Evolutionary conservation across 2,329 filamentous ascomycete species (phyloP).

Genomic region (Calonectria honghensis): DNA sequence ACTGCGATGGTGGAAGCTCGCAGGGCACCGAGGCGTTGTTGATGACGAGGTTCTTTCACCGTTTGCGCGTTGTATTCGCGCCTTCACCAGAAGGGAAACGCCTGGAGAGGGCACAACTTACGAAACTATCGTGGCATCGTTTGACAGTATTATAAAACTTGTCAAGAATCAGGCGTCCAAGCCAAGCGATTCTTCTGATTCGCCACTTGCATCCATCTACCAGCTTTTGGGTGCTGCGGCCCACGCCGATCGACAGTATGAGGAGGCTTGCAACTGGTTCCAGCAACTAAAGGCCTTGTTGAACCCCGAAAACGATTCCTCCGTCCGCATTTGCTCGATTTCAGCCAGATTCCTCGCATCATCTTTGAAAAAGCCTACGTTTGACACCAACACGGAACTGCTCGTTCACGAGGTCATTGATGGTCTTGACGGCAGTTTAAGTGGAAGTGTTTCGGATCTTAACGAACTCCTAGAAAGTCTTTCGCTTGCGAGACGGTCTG

Average conservation of each 20-base stretch:
- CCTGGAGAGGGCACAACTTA: constrained; percentile 62
- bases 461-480: constrained; percentile 77
- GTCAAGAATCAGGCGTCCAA: constrained; percentile 60
- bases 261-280: constrained; percentile 75
- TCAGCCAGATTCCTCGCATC: constrained; percentile 74
- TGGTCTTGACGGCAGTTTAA: constrained; percentile 74
- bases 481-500: constrained; percentile 72
- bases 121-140: constrained; percentile 57
- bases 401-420: constrained; percentile 71
- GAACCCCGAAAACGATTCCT: constrained; percentile 64
- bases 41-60: constrained; percentile 81
- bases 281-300: constrained; percentile 65
- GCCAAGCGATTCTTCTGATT: constrained; percentile 62
- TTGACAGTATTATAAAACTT: constrained; percentile 57
- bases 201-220: constrained; percentile 69
- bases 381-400: constrained; percentile 61
- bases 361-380: constrained; percentile 67
- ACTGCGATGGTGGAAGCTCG: constrained; percentile 79
- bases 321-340: constrained; percentile 70
- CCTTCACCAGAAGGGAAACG: constrained; percentile 74
- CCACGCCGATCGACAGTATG: constrained; percentile 65
- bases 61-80: constrained; percentile 76
- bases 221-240: constrained; percentile 72
- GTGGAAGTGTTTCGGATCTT: constrained; percentile 75
- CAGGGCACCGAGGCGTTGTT: constrained; percentile 74